These are phyloP conservation scores for Clarireedia hainanense DNA, from an alignment of 2,329 filamentous ascomycete genomes.

Conservation along the genomic window DNA sequence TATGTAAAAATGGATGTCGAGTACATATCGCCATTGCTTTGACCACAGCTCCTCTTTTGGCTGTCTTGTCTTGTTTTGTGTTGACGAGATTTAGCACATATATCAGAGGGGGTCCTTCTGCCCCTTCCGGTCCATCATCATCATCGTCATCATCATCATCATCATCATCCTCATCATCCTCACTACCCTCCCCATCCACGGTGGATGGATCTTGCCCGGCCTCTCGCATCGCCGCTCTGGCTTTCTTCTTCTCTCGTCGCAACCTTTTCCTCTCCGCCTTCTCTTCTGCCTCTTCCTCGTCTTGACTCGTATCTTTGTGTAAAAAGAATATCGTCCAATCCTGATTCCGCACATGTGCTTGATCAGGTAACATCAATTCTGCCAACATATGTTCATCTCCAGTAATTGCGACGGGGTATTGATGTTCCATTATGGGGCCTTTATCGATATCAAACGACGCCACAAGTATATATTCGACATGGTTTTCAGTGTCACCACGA, in stretches of 20 bases:
- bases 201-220: conserved; percentile 34
- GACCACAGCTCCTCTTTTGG: conserved; percentile 87
- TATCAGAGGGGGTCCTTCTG: conserved; percentile 83
- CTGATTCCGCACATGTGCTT: conserved; percentile 87
- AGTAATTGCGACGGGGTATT: conserved; percentile 90
- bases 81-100: conserved; percentile 98
- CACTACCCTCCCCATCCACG: too few relatives aligned
- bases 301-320: conserved; percentile 84
- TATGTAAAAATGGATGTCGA: conserved; percentile 92
- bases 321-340: conserved; percentile 99
- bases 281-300: conserved; percentile 69
- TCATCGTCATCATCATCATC: conserved; percentile 42
- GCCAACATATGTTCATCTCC: conserved; percentile 97
- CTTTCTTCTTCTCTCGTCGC: conserved; percentile 45
- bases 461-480: conserved; percentile 98
- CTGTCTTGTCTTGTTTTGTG: conserved; percentile 90
- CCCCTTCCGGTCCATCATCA: conserved; percentile 59
- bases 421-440: conserved; percentile 96
- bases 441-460: conserved; percentile 96
- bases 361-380: conserved; percentile 96
- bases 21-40: conserved; percentile 99
- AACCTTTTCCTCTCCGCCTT: conserved; percentile 45
- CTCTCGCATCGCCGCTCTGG: conserved; percentile 39
- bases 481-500: conserved; percentile 68
- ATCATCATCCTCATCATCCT: conserved; percentile 37